Conservation (phyloP, 2,329 filamentous ascomycete genomes). For the Penicillium frequentans region DNA sequence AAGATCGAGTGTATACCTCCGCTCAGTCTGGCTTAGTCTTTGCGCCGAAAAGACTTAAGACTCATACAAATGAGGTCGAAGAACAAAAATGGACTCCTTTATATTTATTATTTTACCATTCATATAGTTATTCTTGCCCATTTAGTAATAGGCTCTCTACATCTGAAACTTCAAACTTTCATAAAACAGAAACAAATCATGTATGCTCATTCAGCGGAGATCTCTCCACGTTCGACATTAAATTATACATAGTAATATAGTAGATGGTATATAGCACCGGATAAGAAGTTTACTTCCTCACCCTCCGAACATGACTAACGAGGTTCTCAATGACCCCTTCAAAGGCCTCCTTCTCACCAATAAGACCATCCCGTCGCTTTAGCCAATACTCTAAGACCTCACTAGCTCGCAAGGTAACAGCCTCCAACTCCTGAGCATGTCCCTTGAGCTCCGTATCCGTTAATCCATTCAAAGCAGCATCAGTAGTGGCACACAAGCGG, state of each 20-base stretch:
- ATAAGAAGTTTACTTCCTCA: slow-evolving; percentile 62
- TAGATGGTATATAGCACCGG: slow-evolving; percentile 7
- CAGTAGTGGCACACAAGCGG: slow-evolving; percentile 78
- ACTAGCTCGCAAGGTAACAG: slow-evolving; percentile 69
- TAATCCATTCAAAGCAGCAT: slow-evolving; percentile 77
- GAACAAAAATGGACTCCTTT: neutral
- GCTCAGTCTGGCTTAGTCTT: neutral
- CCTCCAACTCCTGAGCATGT: slow-evolving; percentile 70
- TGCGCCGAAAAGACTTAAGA: neutral
- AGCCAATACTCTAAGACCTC: slow-evolving; percentile 86
- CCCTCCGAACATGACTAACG: slow-evolving; percentile 85
- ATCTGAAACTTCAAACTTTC: neutral
- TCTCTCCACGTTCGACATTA: slow-evolving; percentile 14
- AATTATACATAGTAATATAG: slow-evolving; percentile 27
- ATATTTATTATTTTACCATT: neutral
- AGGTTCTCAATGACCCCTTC: slow-evolving; percentile 97
- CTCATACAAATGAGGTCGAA: neutral
- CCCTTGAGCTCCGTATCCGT: slow-evolving; percentile 71
- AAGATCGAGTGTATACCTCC: neutral
- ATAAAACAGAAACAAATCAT: neutral
- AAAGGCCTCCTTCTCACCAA: slow-evolving; percentile 89
- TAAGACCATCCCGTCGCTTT: slow-evolving; percentile 77
- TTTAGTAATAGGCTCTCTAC: neutral
- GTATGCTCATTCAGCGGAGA: slow-evolving; percentile 12
- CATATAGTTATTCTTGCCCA: neutral